A percentile compares a stretch with the other conserved stretches of the same genome.
phyloP scores from a whole-genome alignment of 208 protist genomes.

The Naegleria fowleri region DNA sequence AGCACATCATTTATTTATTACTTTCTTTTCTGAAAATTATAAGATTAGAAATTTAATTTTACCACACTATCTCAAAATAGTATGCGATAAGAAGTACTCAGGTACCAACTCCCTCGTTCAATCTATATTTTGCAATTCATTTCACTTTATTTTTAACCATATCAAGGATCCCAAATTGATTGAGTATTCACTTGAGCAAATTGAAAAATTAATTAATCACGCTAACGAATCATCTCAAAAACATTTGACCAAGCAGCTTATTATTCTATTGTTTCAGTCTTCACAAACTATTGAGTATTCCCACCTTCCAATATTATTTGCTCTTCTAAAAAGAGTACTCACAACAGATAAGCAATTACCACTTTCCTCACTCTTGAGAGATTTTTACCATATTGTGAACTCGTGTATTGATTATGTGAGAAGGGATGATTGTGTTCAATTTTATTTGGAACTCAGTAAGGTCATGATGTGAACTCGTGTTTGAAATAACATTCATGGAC shows the following conservation, averaged over 20 bases:
- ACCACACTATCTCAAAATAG: background rate
- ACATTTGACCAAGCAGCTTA: background rate
- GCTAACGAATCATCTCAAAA: background rate
- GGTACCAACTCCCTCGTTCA: background rate
- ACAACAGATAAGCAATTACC: background rate
- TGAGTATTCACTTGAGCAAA: background rate
- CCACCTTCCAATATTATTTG: background rate
- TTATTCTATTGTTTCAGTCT: background rate
- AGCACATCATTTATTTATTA: background rate
- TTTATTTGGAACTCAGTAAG: background rate
- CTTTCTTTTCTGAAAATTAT: background rate
- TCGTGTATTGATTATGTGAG: background rate
- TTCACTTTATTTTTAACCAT: background rate
- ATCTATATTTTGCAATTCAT: background rate
- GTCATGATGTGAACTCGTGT: background rate
- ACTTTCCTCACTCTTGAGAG: background rate
- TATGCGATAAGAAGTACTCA: background rate
- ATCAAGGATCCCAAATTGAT: background rate
- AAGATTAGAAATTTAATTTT: background rate
- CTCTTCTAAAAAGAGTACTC: background rate
- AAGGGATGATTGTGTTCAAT: background rate
- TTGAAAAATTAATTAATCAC: background rate
- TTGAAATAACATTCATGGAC: background rate
- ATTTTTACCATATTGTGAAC: background rate
- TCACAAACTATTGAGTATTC: background rate